phyloP scores from a whole-genome alignment of 75 land plant genomes.

The Pseudotsuga menziesii region DNA sequence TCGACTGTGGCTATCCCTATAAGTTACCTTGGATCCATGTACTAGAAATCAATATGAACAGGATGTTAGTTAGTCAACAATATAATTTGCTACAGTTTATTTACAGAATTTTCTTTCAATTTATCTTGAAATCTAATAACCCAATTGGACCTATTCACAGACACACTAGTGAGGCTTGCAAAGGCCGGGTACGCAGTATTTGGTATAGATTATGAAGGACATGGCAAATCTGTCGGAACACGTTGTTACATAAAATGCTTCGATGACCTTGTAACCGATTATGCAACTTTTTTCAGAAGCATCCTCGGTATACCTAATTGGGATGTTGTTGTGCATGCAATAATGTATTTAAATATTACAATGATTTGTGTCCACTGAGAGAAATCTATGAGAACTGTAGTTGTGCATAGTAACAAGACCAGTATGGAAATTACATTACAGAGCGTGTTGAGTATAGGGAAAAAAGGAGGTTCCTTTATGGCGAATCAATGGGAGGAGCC shows the following conservation, averaged over 20 bases:
- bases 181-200: constrained; percentile 51
- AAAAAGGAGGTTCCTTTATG: constrained; percentile 10
- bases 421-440: not conserved
- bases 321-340: no score
- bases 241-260: constrained; percentile 40
- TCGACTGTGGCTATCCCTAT: no score
- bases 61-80: no score
- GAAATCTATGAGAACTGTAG: not conserved
- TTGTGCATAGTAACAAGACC: not conserved
- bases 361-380: no score
- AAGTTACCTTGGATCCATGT: no score
- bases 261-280: constrained; percentile 48
- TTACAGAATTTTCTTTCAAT: no score
- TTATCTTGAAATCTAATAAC: no score
- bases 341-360: no score
- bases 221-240: constrained; percentile 59
- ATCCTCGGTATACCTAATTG: constrained; percentile 31
- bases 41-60: no score
- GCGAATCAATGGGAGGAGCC: constrained; percentile 23
- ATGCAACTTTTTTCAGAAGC: constrained; percentile 30
- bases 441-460: constrained; percentile 4
- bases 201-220: constrained; percentile 72
- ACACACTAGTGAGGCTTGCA: constrained; percentile 41
- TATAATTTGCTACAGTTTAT: no score
- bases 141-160: constrained; percentile 12